A percentile compares a stretch with the other conserved stretches of the same genome.
Evolutionary conservation across 805 yeast genomes (phyloP).

Genomic region (Candida nonsorbophila): DNA sequence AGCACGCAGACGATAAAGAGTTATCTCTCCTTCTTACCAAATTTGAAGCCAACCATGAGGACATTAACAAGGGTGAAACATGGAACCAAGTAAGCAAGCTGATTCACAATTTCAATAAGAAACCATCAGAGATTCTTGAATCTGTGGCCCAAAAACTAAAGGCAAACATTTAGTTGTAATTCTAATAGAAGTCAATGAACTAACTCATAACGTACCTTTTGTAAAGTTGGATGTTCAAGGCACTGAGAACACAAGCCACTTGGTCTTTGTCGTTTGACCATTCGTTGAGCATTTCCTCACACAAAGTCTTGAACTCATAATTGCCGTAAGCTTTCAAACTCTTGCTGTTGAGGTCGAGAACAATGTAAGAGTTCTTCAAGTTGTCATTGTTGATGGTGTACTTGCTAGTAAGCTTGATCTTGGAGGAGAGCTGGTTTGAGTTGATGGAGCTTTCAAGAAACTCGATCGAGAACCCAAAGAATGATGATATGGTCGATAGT

Average conservation of each 20-base stretch:
- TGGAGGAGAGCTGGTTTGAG: slow-evolving; percentile 44
- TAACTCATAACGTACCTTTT: slow-evolving; percentile 26
- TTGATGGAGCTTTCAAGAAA: slow-evolving; percentile 45
- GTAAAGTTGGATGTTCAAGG: slow-evolving; percentile 62
- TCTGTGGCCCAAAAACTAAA: slow-evolving; percentile 13
- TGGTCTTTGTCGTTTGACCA: slow-evolving; percentile 69
- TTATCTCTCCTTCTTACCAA: slow-evolving; percentile 24
- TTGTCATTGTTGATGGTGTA: slow-evolving; percentile 19
- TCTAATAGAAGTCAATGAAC: not conserved
- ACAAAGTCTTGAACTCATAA: slow-evolving; percentile 29
- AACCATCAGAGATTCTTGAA: slow-evolving; percentile 35
- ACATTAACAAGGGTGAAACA: slow-evolving; percentile 55
- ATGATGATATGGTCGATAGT: slow-evolving; percentile 57
- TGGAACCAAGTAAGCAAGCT: slow-evolving; percentile 55
- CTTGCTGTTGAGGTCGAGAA: slow-evolving; percentile 52
- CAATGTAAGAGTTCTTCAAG: slow-evolving; percentile 39
- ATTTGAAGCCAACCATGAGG: slow-evolving; percentile 32
- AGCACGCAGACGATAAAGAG: slow-evolving; percentile 35
- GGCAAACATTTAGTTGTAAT: slow-evolving; percentile 1
- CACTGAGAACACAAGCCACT: slow-evolving; percentile 74
- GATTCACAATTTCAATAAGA: slow-evolving; percentile 39
- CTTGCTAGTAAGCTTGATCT: slow-evolving; percentile 50
- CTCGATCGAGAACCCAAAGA: slow-evolving; percentile 72
- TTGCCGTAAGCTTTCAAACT: slow-evolving; percentile 49
- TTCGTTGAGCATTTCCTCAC: slow-evolving; percentile 49